phyloP scores from a whole-genome alignment of 1,284 basidiomycete genomes.

The Veloporphyrellus conicus region DNA sequence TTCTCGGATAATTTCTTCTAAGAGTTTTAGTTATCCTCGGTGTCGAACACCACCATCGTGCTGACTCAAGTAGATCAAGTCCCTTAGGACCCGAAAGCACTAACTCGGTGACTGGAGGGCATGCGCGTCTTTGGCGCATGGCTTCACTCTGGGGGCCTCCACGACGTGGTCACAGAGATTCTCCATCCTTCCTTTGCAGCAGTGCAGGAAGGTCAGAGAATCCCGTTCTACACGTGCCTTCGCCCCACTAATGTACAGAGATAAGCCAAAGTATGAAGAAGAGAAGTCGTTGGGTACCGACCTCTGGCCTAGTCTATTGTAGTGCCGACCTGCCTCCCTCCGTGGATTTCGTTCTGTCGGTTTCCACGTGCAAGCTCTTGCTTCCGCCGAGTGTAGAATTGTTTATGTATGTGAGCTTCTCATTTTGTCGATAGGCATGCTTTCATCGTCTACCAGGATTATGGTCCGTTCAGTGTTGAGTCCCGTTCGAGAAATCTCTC shows the following conservation, averaged over 20 bases:
- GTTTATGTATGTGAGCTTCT: neutral
- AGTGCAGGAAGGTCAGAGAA: constrained; percentile 20
- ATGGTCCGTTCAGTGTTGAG: neutral
- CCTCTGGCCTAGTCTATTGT: neutral
- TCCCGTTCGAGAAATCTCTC: neutral
- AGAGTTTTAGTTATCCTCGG: neutral
- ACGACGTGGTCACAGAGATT: constrained; percentile 21
- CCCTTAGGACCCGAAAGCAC: neutral
- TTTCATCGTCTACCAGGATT: neutral
- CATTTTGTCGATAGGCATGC: neutral
- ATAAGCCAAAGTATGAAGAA: constrained; percentile 8
- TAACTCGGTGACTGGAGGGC: constrained; percentile 2
- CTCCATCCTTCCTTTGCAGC: constrained; percentile 27
- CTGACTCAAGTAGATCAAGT: neutral
- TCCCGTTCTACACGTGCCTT: constrained; percentile 20
- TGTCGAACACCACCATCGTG: neutral
- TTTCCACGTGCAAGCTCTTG: neutral
- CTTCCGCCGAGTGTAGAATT: neutral
- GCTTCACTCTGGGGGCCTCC: constrained; percentile 16
- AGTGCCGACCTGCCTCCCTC: neutral
- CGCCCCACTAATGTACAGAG: constrained; percentile 1
- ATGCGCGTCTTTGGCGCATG: constrained; percentile 18
- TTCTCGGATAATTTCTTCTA: neutral
- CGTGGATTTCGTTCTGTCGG: neutral
- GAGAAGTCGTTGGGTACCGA: neutral